phyloP scores from a whole-genome alignment of 306 rosid genomes.

The Rosa multiflora region DNA sequence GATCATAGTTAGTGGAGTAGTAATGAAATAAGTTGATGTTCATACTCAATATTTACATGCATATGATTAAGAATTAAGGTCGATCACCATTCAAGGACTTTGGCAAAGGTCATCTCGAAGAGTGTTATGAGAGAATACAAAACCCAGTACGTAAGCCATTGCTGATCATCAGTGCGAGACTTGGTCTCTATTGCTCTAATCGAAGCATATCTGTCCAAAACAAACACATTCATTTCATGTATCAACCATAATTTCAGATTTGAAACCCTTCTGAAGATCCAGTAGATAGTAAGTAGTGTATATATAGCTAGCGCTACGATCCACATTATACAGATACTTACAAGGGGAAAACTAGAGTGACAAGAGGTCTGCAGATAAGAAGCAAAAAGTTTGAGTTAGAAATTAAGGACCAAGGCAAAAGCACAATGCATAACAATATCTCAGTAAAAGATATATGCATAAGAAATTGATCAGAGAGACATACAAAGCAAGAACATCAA shows the following conservation, averaged over 20 bases:
- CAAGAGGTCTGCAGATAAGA: conserved; percentile 62
- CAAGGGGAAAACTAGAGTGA: conserved; percentile 85
- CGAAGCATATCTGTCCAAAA: conserved; percentile 61
- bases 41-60: background rate
- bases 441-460: background rate
- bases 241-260: background rate
- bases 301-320: background rate
- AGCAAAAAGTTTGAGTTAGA: background rate
- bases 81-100: conserved; percentile 62
- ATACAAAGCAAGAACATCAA: conserved; percentile 90
- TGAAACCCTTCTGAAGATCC: background rate
- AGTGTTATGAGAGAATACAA: conserved; percentile 82
- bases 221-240: background rate
- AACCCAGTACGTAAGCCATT: conserved; percentile 99
- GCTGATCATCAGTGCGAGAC: conserved; percentile 74
- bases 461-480: background rate
- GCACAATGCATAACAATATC: background rate
- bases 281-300: background rate
- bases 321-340: conserved; percentile 37
- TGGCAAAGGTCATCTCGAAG: conserved; percentile 91
- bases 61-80: too few species aligned
- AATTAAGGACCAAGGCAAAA: background rate
- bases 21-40: background rate
- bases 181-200: conserved; percentile 82
- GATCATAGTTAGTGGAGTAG: background rate